Conservation (phyloP, 2,329 filamentous ascomycete species). For the Dothideomycetes sp. region DNA sequence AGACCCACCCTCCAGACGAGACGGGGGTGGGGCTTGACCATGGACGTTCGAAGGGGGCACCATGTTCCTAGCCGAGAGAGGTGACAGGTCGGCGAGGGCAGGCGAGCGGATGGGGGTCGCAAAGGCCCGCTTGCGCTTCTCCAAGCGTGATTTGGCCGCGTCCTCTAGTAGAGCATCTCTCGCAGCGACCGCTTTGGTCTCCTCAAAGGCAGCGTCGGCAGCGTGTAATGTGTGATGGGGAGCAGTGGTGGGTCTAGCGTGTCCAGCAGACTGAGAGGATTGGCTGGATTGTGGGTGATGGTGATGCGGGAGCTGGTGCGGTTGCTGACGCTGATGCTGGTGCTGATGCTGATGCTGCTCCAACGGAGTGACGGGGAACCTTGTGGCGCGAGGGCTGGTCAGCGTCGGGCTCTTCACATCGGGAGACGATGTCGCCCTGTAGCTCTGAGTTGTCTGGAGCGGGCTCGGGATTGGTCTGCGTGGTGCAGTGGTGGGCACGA, state of each 20-base stretch:
- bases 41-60: neutral
- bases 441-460: neutral
- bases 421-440: neutral
- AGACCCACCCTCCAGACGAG: neutral
- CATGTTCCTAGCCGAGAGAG: neutral
- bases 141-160: conserved; percentile 7
- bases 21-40: neutral
- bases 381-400: neutral
- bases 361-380: neutral
- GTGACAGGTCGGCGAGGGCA: conserved; percentile 8
- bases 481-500: neutral
- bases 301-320: neutral
- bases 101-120: conserved; percentile 9
- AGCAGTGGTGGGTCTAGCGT: neutral
- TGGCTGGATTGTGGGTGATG: neutral
- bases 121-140: conserved; percentile 4
- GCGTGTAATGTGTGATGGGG: neutral
- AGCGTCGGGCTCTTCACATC: neutral
- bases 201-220: conserved; percentile 14
- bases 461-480: neutral
- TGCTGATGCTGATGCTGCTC: neutral
- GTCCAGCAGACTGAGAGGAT: neutral
- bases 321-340: neutral
- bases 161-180: conserved; percentile 14
- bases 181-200: conserved; percentile 14